Conservation (phyloP, 495 filamentous ascomycete genomes). For the Lichina pygmaea region DNA sequence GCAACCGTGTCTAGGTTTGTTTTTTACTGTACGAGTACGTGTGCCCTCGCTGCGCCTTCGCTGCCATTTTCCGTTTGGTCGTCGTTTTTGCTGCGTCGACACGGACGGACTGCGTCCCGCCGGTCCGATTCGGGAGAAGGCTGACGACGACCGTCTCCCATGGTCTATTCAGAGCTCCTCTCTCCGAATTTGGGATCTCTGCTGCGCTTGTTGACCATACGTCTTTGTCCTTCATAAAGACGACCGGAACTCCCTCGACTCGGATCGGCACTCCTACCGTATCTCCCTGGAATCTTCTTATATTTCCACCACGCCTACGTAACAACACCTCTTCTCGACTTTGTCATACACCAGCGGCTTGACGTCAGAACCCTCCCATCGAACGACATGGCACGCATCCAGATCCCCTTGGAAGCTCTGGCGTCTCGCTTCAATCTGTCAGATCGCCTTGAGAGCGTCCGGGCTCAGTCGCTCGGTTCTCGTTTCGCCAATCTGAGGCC, state of each 20-base stretch:
- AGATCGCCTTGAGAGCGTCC: constrained; percentile 49
- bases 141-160: too few species aligned
- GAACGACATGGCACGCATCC: constrained; percentile 49
- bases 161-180: too few species aligned
- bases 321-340: background rate
- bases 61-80: too few species aligned
- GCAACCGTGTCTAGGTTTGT: too few species aligned
- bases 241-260: background rate
- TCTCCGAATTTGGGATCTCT: too few species aligned
- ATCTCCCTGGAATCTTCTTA: background rate
- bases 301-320: background rate
- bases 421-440: constrained; percentile 71
- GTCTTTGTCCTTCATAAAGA: background rate
- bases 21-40: too few species aligned
- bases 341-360: background rate
- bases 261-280: background rate
- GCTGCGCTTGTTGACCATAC: background rate
- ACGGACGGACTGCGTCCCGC: too few species aligned
- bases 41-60: too few species aligned
- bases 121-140: too few species aligned
- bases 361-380: background rate
- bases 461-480: constrained; percentile 43
- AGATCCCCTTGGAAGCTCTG: constrained; percentile 71
- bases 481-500: constrained; percentile 86
- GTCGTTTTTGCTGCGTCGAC: too few species aligned